phyloP scores from a whole-genome alignment of 2,329 filamentous ascomycete species.

The Falciphora oryzae region DNA sequence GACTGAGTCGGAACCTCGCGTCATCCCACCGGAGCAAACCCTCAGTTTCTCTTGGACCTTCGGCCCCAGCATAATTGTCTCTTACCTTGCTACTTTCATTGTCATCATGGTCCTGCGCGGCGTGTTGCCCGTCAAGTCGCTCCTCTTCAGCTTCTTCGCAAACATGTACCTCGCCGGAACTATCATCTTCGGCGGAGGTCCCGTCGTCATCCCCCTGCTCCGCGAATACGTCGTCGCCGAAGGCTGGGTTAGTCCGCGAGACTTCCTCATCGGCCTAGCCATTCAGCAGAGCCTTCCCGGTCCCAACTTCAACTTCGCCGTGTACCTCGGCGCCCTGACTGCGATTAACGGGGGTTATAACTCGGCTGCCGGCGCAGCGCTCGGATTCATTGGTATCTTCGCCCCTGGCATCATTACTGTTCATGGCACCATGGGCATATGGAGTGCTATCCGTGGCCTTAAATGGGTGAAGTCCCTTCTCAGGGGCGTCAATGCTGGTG shows the following conservation, averaged over 20 bases:
- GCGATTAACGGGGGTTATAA: slow-evolving; percentile 28
- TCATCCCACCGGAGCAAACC: slow-evolving; percentile 26
- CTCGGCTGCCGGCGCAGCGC: slow-evolving; percentile 39
- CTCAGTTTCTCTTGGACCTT: slow-evolving; percentile 39
- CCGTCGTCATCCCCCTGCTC: slow-evolving; percentile 59
- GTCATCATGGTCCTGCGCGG: slow-evolving; percentile 46
- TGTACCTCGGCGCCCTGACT: slow-evolving; percentile 49
- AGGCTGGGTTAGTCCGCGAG: slow-evolving; percentile 66
- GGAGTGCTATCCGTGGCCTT: slow-evolving; percentile 35
- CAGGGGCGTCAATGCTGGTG: slow-evolving; percentile 52
- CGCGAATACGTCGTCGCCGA: slow-evolving; percentile 60
- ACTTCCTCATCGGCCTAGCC: slow-evolving; percentile 68
- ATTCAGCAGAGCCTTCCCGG: slow-evolving; percentile 61
- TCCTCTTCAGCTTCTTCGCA: slow-evolving; percentile 57
- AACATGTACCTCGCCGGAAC: slow-evolving; percentile 72
- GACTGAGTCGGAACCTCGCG: slow-evolving; percentile 19
- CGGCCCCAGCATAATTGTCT: slow-evolving; percentile 34
- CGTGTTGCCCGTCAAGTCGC: slow-evolving; percentile 30
- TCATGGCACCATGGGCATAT: slow-evolving; percentile 49
- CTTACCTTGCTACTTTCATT: slow-evolving; percentile 53
- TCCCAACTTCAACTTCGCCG: slow-evolving; percentile 37
- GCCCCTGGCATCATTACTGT: slow-evolving; percentile 41
- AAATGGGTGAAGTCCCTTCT: slow-evolving; percentile 44
- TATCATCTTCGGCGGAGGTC: slow-evolving; percentile 59
- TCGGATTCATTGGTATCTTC: slow-evolving; percentile 50